Base-by-base conservation (phyloP, 176 grass and related monocot species). In the Panicum miliaceum region DNA sequence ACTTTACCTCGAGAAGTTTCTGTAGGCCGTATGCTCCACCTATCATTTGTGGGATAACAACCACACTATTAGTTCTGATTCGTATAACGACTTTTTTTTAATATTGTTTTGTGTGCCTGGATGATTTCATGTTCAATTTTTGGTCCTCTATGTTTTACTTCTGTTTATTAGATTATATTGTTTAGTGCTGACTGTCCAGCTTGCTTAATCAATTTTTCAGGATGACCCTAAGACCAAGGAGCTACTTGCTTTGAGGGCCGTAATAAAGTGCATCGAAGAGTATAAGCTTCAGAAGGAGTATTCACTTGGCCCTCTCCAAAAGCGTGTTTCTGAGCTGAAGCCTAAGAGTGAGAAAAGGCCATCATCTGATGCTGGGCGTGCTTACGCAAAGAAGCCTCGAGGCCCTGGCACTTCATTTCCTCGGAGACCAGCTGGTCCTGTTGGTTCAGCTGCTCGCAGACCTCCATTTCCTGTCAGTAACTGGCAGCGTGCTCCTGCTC, bases 231-330 rank as follows among this genome's bases (percentile, higher is more conserved):
- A 85, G 77, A 75, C 70, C 52, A 81, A 52, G 32, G 94, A 97
- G 47, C 73, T 92, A 80, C 41, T 81, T 69, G 87, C 87, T 9
- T 47, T 94, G 56, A 91, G 82, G 63, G 57, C 89, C 14, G 85
- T 94, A 23, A 94, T 94, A 65, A 91, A 88, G 68, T 91, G 90
- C 63, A 82, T 92, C 3, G 84, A 92, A 73, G 88, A 90, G 75
- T 89, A 90, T 85, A 97, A 94, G 73, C 92, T 97, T 75, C 90
- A 93, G 82, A 90, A 94, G 53, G 90, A 92, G 10, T 90, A 71
- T 41, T 88, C 94, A 34, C 65, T 92, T 73, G 94, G 88, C 9
- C 94, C 94, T 80, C 90, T 97, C 73, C 92, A 92, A 56, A 94
- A 94, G 53, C 88, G 82, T 38, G 66, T 94, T 3, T 66, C 68